Conservation (phyloP, 495 filamentous ascomycete genomes). For the Penicillium atrosanguineum region DNA sequence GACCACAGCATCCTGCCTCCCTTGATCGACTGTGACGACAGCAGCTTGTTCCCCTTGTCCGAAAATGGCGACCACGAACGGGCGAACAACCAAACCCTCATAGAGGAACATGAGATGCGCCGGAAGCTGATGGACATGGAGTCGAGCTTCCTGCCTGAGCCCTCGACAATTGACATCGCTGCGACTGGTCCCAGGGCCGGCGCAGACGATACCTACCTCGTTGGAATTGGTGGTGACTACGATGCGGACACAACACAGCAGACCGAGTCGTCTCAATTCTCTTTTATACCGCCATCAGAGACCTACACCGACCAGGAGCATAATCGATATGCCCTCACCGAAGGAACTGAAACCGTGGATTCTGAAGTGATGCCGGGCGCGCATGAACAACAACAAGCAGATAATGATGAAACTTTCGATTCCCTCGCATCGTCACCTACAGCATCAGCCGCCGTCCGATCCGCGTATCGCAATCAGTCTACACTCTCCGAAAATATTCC, state of each 20-base stretch:
- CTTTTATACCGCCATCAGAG: slow-evolving; percentile 29
- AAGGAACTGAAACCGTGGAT: slow-evolving; percentile 14
- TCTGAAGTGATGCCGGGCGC: slow-evolving; percentile 22
- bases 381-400: slow-evolving; percentile 32
- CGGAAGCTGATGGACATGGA: slow-evolving; percentile 80
- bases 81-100: slow-evolving; percentile 44
- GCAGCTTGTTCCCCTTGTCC: slow-evolving; percentile 33
- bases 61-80: slow-evolving; percentile 42
- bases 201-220: slow-evolving; percentile 43
- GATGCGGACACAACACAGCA: slow-evolving; percentile 13
- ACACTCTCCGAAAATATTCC: slow-evolving; percentile 14
- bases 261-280: slow-evolving; percentile 26
- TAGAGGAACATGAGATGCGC: slow-evolving; percentile 67
- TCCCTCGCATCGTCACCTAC: slow-evolving; percentile 65
- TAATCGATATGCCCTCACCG: slow-evolving; percentile 1
- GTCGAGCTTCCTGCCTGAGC: slow-evolving; percentile 71
- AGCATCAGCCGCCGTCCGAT: slow-evolving; percentile 59
- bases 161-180: slow-evolving; percentile 46
- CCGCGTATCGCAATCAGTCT: slow-evolving; percentile 34
- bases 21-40: slow-evolving; percentile 41
- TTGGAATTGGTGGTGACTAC: slow-evolving; percentile 32
- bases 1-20: slow-evolving; percentile 33
- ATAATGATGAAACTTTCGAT: slow-evolving; percentile 58
- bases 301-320: slow-evolving; percentile 21
- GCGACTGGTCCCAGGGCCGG: slow-evolving; percentile 23